Base-by-base conservation (phyloP, 2,329 filamentous ascomycete species). In the Botryotinia globosa region DNA sequence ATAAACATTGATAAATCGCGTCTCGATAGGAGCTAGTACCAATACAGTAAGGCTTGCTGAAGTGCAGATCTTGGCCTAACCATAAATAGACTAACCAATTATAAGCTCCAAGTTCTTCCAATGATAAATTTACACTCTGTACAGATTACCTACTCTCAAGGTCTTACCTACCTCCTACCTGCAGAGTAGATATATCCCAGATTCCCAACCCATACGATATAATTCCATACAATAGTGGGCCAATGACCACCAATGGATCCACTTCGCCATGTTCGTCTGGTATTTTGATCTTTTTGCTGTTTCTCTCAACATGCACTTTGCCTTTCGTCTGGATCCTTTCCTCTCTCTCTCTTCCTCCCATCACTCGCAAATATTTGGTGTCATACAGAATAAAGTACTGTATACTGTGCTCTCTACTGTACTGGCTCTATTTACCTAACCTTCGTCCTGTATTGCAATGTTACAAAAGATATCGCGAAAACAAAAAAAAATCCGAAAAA, bases 1-100 rank as follows among this genome's bases (percentile, higher is more conserved):
- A 70, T 64, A 70, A 63, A 70, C 58, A 63, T 18, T 63, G 32
- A 54, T 12, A 32, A 42, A 48, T 70, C 68, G 68, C 68, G 58
- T 70, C 66, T 44, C 16, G 5, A 37, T 20, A 32, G 18, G 39
- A 32, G 22, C 65, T 68, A 68, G 37, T 25, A 56, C 48, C 7
- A 56, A 56, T n/a, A 64, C 7, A 64, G 56, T 70, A 70, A 48
- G 16, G 58, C 25, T 18, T 14, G 3, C 3, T 22, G 32, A 22
- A 70, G 22, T 32, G 37, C 14, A 16, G 20, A 8, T n/a, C 7
- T 9, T 7, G 9, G 9, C 3, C 42, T 70, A 64, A 42, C 58
- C 42, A 37, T 64, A 42, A 54, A 70, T 42, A 29, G 18, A 42
- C 42, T 64, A 70, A 34, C 32, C 16, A 22, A 18, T 29, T 7